phyloP scores from a whole-genome alignment of 2,329 filamentous ascomycete species.

The Gnomoniopsis sp. region DNA sequence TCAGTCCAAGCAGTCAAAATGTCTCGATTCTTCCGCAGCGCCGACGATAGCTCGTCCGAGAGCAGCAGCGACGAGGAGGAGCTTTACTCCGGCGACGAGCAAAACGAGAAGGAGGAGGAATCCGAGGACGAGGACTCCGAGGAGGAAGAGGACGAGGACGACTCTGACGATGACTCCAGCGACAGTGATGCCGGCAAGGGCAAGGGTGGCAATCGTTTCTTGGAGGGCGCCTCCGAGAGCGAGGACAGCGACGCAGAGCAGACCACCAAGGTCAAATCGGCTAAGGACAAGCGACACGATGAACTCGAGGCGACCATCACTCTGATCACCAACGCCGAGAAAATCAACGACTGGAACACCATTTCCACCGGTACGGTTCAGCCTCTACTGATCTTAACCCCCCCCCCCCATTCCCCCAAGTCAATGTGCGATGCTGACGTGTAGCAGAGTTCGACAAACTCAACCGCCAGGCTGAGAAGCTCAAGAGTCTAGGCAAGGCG shows the following conservation, averaged over 20 bases:
- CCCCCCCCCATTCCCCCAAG: not conserved
- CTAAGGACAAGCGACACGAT: conserved; percentile 95
- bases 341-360: conserved; percentile 96
- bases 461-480: conserved; percentile 79
- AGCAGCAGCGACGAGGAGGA: conserved; percentile 95
- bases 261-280: conserved; percentile 87
- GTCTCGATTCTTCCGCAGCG: conserved; percentile 97
- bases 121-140: conserved; percentile 52
- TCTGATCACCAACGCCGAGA: conserved; percentile 92
- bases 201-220: conserved; percentile 77
- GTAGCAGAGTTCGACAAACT: conserved; percentile 85
- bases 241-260: conserved; percentile 86
- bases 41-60: conserved; percentile 89
- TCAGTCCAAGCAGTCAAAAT: conserved; percentile 47
- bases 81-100: conserved; percentile 78
- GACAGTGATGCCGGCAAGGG: conserved; percentile 65
- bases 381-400: not conserved
- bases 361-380: conserved; percentile 77
- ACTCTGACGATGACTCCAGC: conserved; percentile 40
- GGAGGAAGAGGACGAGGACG: conserved; percentile 50
- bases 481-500: conserved; percentile 70
- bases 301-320: conserved; percentile 88
- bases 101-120: conserved; percentile 50
- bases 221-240: conserved; percentile 68
- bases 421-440: conserved; percentile 18